Conservation (phyloP, 2,329 filamentous ascomycete species). For the Aspergillus proliferans region DNA sequence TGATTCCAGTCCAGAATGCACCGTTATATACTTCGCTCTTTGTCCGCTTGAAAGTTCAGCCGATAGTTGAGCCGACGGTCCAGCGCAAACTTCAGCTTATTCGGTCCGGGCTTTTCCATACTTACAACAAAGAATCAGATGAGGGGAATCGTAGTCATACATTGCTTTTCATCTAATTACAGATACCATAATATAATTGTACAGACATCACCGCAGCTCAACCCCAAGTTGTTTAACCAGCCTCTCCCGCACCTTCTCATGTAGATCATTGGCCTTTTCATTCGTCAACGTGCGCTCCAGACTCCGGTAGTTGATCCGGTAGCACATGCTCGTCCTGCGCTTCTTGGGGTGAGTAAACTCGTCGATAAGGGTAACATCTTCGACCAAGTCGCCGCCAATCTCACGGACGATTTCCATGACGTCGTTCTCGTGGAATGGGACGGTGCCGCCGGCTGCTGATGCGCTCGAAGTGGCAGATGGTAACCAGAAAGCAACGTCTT, state of each 20-base stretch:
- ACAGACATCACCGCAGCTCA: constrained; percentile 57
- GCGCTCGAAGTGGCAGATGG: constrained; percentile 35
- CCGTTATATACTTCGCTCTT: too few relatives aligned
- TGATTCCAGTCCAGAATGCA: too few relatives aligned
- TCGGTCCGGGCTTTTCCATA: too few relatives aligned
- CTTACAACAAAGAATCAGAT: too few relatives aligned
- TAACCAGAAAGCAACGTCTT: constrained; percentile 94
- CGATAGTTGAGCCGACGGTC: too few relatives aligned
- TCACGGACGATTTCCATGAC: constrained; percentile 91
- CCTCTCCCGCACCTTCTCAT: constrained; percentile 59
- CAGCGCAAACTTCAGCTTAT: too few relatives aligned
- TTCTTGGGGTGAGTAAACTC: constrained; percentile 85
- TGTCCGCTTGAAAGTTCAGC: too few relatives aligned
- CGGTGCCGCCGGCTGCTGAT: constrained; percentile 32
- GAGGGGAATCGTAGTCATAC: background rate
- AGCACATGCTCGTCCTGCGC: constrained; percentile 76
- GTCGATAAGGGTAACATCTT: constrained; percentile 80
- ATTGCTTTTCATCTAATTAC: background rate
- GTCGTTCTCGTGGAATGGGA: constrained; percentile 82
- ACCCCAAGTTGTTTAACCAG: constrained; percentile 69
- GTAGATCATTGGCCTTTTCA: constrained; percentile 68
- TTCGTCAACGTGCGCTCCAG: constrained; percentile 86
- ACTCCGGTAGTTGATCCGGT: constrained; percentile 88
- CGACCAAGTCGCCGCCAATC: constrained; percentile 73
- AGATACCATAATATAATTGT: background rate